Evolutionary conservation across 495 filamentous ascomycete species (phyloP).

Genomic region (Aspergillus cavernicola): DNA sequence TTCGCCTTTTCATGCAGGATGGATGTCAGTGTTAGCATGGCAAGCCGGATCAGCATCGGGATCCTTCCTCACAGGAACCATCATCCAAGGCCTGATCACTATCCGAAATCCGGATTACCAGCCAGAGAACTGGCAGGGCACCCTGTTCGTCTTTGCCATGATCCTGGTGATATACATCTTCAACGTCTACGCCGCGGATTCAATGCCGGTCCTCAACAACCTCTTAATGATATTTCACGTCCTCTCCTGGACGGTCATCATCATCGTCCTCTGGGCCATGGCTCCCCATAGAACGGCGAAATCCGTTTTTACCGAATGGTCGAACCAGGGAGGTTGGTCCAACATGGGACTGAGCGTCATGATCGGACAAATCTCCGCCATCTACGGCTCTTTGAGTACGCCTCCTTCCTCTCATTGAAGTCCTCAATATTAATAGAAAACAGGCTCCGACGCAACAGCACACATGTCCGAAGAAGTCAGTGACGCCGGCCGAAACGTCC

Average conservation of each 20-base stretch:
- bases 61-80: conserved; percentile 33
- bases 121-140: conserved; percentile 41
- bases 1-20: conserved; percentile 13
- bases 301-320: conserved; percentile 34
- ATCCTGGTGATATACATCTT: conserved; percentile 28
- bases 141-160: conserved; percentile 41
- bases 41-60: conserved; percentile 27
- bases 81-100: conserved; percentile 42
- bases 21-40: conserved; percentile 44
- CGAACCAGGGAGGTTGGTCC: conserved; percentile 40
- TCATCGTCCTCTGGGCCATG: conserved; percentile 36
- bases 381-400: conserved; percentile 29
- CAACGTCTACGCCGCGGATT: conserved; percentile 36
- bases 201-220: conserved; percentile 46
- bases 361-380: conserved; percentile 19
- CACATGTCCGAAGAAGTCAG: conserved; percentile 43
- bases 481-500: conserved; percentile 31
- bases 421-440: background rate
- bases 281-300: conserved; percentile 33
- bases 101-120: conserved; percentile 27
- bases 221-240: conserved; percentile 47
- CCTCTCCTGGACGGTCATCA: conserved; percentile 40
- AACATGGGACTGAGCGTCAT: conserved; percentile 34
- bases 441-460: conserved; percentile 33
- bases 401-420: background rate